Percentiles rank a stretch among this genome's conserved stretches.
Conservation (phyloP, 2,329 filamentous ascomycete genomes). For the Cryphonectria carpinicola region DNA sequence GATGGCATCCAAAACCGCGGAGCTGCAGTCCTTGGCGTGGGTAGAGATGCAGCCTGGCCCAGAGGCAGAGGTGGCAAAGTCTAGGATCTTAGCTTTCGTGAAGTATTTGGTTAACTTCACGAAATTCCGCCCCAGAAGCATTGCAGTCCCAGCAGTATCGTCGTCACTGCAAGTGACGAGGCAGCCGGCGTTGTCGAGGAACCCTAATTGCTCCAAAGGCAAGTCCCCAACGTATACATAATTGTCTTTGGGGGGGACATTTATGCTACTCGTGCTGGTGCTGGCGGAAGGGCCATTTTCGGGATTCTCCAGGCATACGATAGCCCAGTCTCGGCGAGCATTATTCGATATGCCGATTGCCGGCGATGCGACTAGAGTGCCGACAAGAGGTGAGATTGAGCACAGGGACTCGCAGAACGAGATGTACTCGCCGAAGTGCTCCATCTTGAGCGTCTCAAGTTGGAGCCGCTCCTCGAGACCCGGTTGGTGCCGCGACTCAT, state of each 20-base stretch:
- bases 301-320: background rate
- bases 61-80: background rate
- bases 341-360: background rate
- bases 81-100: background rate
- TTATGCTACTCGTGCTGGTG: background rate
- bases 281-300: background rate
- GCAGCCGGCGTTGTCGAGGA: background rate
- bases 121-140: background rate
- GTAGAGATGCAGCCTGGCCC: background rate
- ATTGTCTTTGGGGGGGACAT: background rate
- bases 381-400: background rate
- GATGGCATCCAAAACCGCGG: background rate
- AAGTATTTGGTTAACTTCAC: background rate
- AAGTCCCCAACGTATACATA: background rate
- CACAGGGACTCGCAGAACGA: background rate
- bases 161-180: background rate
- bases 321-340: background rate
- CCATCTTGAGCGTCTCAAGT: background rate
- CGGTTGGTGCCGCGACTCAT: background rate
- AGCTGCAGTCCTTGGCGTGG: background rate
- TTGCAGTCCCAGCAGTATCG: background rate
- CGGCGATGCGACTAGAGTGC: background rate
- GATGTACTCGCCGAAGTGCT: background rate
- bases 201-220: background rate
- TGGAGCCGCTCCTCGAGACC: background rate